A percentile compares a stretch with the other conserved stretches of the same genome.
Conservation (phyloP, 164 flowering plant species). For the Chimonanthus praecox region DNA sequence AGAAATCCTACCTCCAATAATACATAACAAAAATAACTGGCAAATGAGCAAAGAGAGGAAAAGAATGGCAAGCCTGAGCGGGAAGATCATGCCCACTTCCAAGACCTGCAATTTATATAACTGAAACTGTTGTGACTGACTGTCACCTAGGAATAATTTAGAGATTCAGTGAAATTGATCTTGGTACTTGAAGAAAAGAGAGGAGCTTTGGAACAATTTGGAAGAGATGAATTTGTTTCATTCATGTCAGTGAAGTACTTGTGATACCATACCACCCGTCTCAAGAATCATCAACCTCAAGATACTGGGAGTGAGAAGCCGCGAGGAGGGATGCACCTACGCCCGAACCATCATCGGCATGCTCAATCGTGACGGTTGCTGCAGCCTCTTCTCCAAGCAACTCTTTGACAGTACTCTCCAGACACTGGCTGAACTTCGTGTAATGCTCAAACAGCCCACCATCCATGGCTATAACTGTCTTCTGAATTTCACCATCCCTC, state of each 20-base stretch:
- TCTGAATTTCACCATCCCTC: slow-evolving; percentile 51
- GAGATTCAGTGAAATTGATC: neutral
- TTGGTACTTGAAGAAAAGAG: neutral
- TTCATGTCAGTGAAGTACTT: neutral
- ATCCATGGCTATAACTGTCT: slow-evolving; percentile 71
- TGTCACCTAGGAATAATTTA: neutral
- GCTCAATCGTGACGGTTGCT: slow-evolving; percentile 39
- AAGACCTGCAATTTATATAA: neutral
- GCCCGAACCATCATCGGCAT: slow-evolving; percentile 85
- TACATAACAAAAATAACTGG: neutral
- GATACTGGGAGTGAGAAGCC: slow-evolving; percentile 87
- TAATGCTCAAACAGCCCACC: slow-evolving; percentile 91
- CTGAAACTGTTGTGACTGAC: neutral
- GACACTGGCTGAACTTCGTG: slow-evolving; percentile 47
- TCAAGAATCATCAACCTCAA: slow-evolving; percentile 44
- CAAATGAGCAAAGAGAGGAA: neutral
- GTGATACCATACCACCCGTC: neutral
- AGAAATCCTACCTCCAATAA: neutral
- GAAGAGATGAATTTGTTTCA: no score
- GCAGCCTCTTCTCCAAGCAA: slow-evolving; percentile 61
- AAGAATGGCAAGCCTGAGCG: neutral
- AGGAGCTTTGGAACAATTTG: neutral
- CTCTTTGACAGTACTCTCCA: slow-evolving; percentile 65
- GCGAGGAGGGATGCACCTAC: slow-evolving; percentile 93
- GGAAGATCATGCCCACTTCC: neutral